Conservation (phyloP, 2,329 filamentous ascomycete species). For the Colletotrichum eleusines region DNA sequence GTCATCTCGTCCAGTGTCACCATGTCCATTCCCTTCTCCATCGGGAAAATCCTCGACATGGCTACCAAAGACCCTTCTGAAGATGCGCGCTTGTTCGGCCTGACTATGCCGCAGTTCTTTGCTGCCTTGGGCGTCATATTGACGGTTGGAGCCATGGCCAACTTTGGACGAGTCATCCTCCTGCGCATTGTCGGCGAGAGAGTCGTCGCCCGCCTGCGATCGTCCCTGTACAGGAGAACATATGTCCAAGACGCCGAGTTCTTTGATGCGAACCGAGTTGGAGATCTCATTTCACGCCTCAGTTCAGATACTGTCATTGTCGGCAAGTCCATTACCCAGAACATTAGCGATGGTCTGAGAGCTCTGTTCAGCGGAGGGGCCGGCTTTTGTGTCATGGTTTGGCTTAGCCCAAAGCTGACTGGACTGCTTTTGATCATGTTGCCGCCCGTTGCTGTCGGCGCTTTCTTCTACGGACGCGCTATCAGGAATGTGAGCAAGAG, state of each 20-base stretch:
- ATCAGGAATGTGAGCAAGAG: slow-evolving; percentile 91
- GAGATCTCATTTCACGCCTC: slow-evolving; percentile 94
- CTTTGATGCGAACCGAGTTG: slow-evolving; percentile 97
- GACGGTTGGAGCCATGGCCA: slow-evolving; percentile 86
- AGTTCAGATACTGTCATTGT: slow-evolving; percentile 98
- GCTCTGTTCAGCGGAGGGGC: slow-evolving; percentile 90
- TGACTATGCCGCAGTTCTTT: slow-evolving; percentile 91
- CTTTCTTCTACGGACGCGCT: slow-evolving; percentile 90
- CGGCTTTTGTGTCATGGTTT: slow-evolving; percentile 94
- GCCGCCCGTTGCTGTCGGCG: slow-evolving; percentile 89
- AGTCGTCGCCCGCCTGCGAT: slow-evolving; percentile 89
- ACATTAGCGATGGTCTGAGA: slow-evolving; percentile 94
- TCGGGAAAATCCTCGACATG: slow-evolving; percentile 94
- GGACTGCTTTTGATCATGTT: slow-evolving; percentile 88
- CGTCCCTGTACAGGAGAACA: slow-evolving; percentile 89
- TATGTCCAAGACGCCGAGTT: slow-evolving; percentile 99
- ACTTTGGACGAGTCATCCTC: slow-evolving; percentile 94
- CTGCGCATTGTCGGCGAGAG: slow-evolving; percentile 94
- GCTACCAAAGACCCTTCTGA: slow-evolving; percentile 80
- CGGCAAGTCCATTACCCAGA: slow-evolving; percentile 98
- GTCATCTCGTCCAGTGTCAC: slow-evolving; percentile 92
- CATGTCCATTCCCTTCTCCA: slow-evolving; percentile 96
- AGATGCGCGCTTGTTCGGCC: slow-evolving; percentile 80
- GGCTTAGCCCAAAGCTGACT: slow-evolving; percentile 90
- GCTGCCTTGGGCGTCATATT: slow-evolving; percentile 80